These are phyloP conservation scores for Rhizopogon vinicolor DNA, from an alignment of 768 basidiomycete genomes.

Conservation along the genomic window DNA sequence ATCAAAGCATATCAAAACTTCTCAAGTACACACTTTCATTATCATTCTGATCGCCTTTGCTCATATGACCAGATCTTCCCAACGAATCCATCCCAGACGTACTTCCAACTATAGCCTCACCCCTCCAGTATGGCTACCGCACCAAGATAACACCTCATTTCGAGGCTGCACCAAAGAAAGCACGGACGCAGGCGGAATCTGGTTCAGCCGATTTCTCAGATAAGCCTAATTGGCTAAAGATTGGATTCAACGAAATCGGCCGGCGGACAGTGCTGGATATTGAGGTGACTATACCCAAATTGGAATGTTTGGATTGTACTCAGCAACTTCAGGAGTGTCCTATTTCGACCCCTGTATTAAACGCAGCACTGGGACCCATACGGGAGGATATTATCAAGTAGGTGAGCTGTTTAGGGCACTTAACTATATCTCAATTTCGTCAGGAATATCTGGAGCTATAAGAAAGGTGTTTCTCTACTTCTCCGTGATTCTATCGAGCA, in stretches of 20 bases:
- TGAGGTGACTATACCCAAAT: constrained; percentile 49
- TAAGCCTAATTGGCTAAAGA: constrained; percentile 69
- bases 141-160: constrained; percentile 99
- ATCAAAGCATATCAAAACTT: constrained; percentile 80
- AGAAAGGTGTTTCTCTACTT: constrained; percentile 84
- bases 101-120: constrained; percentile 76
- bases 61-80: constrained; percentile 38
- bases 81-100: constrained; percentile 57
- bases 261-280: constrained; percentile 80
- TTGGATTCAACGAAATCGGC: constrained; percentile 86
- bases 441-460: constrained; percentile 79
- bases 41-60: constrained; percentile 24
- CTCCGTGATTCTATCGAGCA: constrained; percentile 75
- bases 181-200: constrained; percentile 7
- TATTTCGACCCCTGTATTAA: constrained; percentile 80
- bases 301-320: not conserved
- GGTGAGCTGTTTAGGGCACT: constrained; percentile 11
- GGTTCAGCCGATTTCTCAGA: not conserved
- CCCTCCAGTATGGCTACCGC: constrained; percentile 86
- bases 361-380: constrained; percentile 55
- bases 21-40: constrained; percentile 30
- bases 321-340: constrained; percentile 68
- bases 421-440: constrained; percentile 3
- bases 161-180: constrained; percentile 59
- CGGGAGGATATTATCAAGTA: constrained; percentile 68